A percentile compares a stretch with the other conserved stretches of the same genome.
These are phyloP conservation scores for Athelia psychrophila DNA, from an alignment of 1,284 basidiomycete genomes.

Conservation along the genomic window DNA sequence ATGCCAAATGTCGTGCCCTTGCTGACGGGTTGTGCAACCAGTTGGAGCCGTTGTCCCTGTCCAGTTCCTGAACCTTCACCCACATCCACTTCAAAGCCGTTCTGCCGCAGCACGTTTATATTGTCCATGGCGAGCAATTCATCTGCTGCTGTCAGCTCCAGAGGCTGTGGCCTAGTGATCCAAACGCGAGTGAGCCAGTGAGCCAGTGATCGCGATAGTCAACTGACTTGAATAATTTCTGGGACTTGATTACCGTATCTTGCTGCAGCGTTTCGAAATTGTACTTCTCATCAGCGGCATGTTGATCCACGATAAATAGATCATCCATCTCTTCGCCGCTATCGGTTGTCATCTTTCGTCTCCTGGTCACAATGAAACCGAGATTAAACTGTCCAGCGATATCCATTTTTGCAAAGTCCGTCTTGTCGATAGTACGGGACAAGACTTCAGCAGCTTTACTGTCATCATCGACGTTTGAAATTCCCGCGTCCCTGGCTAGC, in stretches of 20 bases:
- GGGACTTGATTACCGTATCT: constrained; percentile 85
- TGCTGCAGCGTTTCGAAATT: constrained; percentile 95
- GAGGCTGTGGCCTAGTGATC: constrained; percentile 58
- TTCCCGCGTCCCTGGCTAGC: constrained; percentile 49
- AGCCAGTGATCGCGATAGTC: constrained; percentile 2
- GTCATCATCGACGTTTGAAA: constrained; percentile 56
- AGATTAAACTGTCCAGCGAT: constrained; percentile 95
- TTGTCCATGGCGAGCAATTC: constrained; percentile 90
- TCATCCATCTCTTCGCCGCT: constrained; percentile 58
- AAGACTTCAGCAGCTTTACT: constrained; percentile 69
- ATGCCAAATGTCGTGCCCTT: constrained; percentile 81
- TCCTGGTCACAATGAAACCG: constrained; percentile 89
- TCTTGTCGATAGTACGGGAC: constrained; percentile 84
- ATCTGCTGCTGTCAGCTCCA: constrained; percentile 90
- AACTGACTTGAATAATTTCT: constrained; percentile 76
- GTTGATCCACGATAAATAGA: constrained; percentile 92
- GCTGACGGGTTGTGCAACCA: constrained; percentile 88
- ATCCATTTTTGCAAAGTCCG: constrained; percentile 85
- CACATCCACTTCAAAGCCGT: constrained; percentile 81
- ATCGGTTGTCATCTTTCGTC: constrained; percentile 32
- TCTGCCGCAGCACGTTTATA: constrained; percentile 73
- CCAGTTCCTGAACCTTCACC: constrained; percentile 52
- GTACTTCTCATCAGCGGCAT: constrained; percentile 94
- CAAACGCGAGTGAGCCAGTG: constrained; percentile 1
- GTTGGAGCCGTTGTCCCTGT: constrained; percentile 53